Base-by-base conservation (phyloP, 805 yeast species). In the Yarrowia divulgata region DNA sequence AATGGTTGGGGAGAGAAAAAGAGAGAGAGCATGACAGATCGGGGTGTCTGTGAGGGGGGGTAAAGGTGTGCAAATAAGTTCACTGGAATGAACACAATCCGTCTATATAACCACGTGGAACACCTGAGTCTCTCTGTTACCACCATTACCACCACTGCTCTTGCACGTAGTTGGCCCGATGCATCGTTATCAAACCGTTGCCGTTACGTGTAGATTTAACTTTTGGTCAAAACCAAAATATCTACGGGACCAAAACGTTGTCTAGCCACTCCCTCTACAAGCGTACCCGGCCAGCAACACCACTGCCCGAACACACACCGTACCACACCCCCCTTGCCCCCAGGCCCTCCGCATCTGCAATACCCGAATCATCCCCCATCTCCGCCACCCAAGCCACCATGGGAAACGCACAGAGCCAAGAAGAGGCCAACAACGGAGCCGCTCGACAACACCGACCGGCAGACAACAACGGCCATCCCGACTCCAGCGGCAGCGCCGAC, bases 341-440 rank as follows among this genome's bases (percentile, higher is more conserved):
- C 52, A 19, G 55, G 55, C 39, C 23, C 39, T 39, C 39, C 39
- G 14, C 39, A n/a, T 8, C 39, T 6, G 23, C 35, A 50, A 50
- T 50, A 50, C 39, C 42, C 58, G 43, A 40, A 29, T 18, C 63
- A 40, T 23, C 35, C 7, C 37, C 37, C 3, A 12, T 8, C 3
- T 8, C 43, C 58, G 29, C 58, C 42, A 8, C 54, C 57, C 57
- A 35, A 29, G 16, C 37, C 10, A 42, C 29, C 52, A 60, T 60
- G 66, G 66, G 66, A 60, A 60, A 60, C 66, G 66, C 66, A 34
- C 66, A 60, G 37, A 60, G 66, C 66, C 66, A 60, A 52, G 66
- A 60, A 42, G 66, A 60, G 52, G 66, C 42, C 52, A 10, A 45
- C 42, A 48, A 60, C 23, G 49, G 49, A 45, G 32, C 18, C 6